phyloP scores from a whole-genome alignment of 2,329 filamentous ascomycete genomes.

The Metarhizium robertsii region DNA sequence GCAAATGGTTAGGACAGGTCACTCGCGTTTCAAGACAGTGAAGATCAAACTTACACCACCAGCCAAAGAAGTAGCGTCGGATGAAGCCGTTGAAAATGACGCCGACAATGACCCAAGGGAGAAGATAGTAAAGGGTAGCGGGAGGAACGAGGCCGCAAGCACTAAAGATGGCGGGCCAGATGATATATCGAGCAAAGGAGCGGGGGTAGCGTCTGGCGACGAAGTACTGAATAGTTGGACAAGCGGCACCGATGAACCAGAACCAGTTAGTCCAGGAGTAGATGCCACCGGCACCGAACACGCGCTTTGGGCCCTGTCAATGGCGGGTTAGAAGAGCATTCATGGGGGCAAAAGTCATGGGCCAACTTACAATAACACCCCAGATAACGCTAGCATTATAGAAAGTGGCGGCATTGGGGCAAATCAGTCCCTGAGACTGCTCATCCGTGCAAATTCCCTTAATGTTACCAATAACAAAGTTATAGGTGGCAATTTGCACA shows the following conservation, averaged over 20 bases:
- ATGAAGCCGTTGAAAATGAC: slow-evolving; percentile 45
- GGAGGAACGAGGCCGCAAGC: slow-evolving; percentile 38
- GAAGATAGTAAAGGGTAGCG: slow-evolving; percentile 43
- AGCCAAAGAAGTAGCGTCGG: slow-evolving; percentile 36
- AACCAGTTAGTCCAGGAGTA: slow-evolving; percentile 39
- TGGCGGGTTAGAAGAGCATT: not conserved
- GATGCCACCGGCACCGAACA: slow-evolving; percentile 23
- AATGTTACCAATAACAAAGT: slow-evolving; percentile 35
- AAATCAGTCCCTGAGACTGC: slow-evolving; percentile 41
- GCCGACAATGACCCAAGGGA: slow-evolving; percentile 44
- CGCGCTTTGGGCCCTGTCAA: slow-evolving; percentile 13
- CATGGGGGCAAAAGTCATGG: not conserved
- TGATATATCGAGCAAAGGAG: slow-evolving; percentile 33
- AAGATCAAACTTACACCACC: slow-evolving; percentile 37
- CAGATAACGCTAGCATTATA: slow-evolving; percentile 50
- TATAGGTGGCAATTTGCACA: slow-evolving; percentile 24
- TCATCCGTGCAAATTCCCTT: slow-evolving; percentile 36
- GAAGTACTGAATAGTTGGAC: slow-evolving; percentile 38
- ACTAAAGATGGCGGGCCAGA: slow-evolving; percentile 42
- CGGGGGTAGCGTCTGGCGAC: slow-evolving; percentile 28
- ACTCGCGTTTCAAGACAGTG: too few relatives aligned
- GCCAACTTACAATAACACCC: slow-evolving; percentile 41
- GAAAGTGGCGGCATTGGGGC: slow-evolving; percentile 46
- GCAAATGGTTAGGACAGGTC: not conserved
- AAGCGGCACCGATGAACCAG: slow-evolving; percentile 39